A percentile compares a stretch with the other conserved stretches of the same genome.
Evolutionary conservation across 2,329 filamentous ascomycete genomes (phyloP).

Genomic region (Aureobasidium melanogenum): DNA sequence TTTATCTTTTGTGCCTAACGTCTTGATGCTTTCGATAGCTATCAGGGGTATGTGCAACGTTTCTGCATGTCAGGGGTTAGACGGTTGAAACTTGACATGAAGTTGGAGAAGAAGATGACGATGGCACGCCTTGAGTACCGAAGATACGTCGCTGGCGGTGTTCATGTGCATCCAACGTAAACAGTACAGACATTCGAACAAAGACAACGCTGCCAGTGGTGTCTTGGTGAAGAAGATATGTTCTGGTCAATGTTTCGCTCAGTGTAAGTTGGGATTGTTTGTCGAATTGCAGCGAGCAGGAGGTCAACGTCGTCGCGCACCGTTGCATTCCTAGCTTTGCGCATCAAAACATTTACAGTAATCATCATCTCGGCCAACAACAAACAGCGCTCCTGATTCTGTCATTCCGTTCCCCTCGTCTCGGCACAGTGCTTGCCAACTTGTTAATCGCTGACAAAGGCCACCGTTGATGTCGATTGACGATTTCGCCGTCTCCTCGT

Average conservation of each 20-base stretch:
- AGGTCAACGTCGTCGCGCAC: conserved; percentile 10
- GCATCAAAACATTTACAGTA: conserved; percentile 9
- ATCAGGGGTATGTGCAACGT: conserved; percentile 4
- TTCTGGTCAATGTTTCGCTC: background rate
- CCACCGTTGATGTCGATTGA: conserved; percentile 12
- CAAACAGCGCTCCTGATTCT: conserved; percentile 11
- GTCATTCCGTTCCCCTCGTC: conserved; percentile 2
- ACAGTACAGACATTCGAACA: background rate
- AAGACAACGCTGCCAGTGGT: background rate
- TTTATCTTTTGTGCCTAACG: background rate
- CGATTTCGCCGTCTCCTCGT: conserved; percentile 8
- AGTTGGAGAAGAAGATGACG: background rate
- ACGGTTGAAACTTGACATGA: conserved; percentile 10
- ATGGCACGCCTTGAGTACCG: background rate
- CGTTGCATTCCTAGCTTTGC: conserved; percentile 13
- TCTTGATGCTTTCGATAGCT: background rate
- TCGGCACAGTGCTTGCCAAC: conserved; percentile 3
- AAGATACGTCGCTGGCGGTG: background rate
- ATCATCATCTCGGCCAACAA: conserved; percentile 10
- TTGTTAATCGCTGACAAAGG: conserved; percentile 9
- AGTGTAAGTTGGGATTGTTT: background rate
- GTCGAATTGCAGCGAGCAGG: conserved; percentile 10
- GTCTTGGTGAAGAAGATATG: background rate
- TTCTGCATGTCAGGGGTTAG: conserved; percentile 2
- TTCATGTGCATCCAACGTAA: background rate